Percentiles rank a stretch among this genome's conserved stretches.
These are phyloP conservation scores for Eutrema heterophyllum DNA, from an alignment of 345 rosid genomes.

Conservation along the genomic window DNA sequence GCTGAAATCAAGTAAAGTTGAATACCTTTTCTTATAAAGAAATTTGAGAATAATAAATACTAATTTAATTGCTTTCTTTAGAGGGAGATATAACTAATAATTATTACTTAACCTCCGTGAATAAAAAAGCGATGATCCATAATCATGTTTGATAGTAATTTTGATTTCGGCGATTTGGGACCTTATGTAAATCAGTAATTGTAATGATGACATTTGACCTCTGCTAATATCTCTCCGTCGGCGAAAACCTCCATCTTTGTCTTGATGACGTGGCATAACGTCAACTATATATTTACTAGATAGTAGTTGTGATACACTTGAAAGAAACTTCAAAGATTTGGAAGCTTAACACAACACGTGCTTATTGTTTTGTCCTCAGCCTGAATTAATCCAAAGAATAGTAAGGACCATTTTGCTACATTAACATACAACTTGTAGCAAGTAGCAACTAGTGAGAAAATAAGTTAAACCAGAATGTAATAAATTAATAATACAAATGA, in stretches of 20 bases:
- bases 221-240: slow-evolving; percentile 24
- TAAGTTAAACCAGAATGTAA: neutral
- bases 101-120: neutral
- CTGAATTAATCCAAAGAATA: neutral
- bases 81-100: neutral
- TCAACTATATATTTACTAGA: neutral
- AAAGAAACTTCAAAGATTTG: neutral
- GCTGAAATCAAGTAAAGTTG: slow-evolving; percentile 20
- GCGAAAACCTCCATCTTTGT: neutral
- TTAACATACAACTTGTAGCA: neutral
- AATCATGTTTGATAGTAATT: slow-evolving; percentile 5
- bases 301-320: neutral
- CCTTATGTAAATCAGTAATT: slow-evolving; percentile 6
- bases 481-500: no score
- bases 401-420: neutral
- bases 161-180: neutral
- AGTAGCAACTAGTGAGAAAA: neutral
- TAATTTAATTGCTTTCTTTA: neutral
- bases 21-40: slow-evolving; percentile 14
- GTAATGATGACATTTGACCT: slow-evolving; percentile 17
- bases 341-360: neutral
- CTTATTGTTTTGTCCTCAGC: neutral
- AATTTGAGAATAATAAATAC: neutral
- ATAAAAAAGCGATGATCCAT: neutral
- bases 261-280: neutral